Evolutionary conservation across 306 rosid species (phyloP), one percentile per base, ranked within the genome.

Genomic region (Cicer judaicum): DNA sequence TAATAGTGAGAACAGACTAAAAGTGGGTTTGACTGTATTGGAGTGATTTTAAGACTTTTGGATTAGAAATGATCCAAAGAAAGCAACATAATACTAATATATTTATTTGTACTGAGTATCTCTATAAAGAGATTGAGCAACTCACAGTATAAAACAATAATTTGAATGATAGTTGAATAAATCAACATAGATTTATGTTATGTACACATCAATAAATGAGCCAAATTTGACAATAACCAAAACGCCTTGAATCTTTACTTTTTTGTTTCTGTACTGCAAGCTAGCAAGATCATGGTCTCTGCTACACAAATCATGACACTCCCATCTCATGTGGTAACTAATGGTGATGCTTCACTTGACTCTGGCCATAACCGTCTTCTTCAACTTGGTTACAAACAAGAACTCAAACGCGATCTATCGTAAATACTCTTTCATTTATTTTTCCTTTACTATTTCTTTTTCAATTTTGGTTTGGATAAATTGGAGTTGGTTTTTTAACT

Each of bases 321-420:
- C 41, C 68, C 87, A 79, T 48, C 78, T 75, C 84, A 68, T 29
- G 75, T 21, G 36, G 61, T 55, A 14, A 13, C 42, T 13, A 80
- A 85, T 19, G 87, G 73, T 5, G 70, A 42, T 75, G 76, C 36
- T 77, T 75, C 86, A 18, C 57, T 79, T 61, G 98, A 93, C 63
- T 89, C 98, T 13, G 97, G 97, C 7, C 90, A 88, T 80, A 72
- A 88, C 64, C 97, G 98, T 64, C 98, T 93, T 70, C 82, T 82
- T 47, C 85, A 93, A 77, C 96, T 93, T 40, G 98, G 97, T 55
- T 91, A 91, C 91, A 93, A 90, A 56, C 98, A 93, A 82, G 97
- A 93, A 77, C 94, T 93, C 89, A 91, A 93, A 79, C 97, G 98
- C 78, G 89, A 89, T 10, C 88, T 93, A 54, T 91, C 96, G 97